Evolutionary conservation across 1,139 yeast species (phyloP), one percentile per base, ranked within the genome.

Genomic region (Blastobotrys buckinghamii): DNA sequence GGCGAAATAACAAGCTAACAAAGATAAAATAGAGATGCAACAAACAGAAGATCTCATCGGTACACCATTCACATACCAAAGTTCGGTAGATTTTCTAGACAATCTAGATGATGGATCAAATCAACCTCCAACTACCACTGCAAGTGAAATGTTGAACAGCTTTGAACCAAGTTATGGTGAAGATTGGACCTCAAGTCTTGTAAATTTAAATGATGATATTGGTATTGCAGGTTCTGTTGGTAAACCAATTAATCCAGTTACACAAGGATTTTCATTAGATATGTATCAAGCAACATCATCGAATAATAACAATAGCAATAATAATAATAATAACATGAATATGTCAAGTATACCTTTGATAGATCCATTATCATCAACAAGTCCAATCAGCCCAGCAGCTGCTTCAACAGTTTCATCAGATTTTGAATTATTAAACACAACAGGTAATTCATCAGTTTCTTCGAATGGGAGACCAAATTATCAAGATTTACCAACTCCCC

Each of bases 401-500:
- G 24, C 33, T 4, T 42, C 44, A 7, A 20, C 45, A 12, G 29
- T 17, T 16, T 42, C 40, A n/a, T n/a, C 26, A 13, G 44, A 32
- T 32, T 16, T n/a, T 20, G 44, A 33, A 16, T 27, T 19, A 8
- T 19, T 42, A 10, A 22, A 39, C 7, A 20, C 24, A 12, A 16
- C 10, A 3, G 19, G 19, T 19, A 39, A 39, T 16, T 7, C 9
- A 15, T 20, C 41, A 20, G 3, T n/a, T 6, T n/a, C 24, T 6
- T 12, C 19, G 5, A 9, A n/a, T 10, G 9, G 9, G 4, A 7
- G 12, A 26, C 26, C 39, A 7, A 10, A 17, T 19, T 26, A 36
- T 19, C 39, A 9, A 30, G 36, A 46, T 22, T 26, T 46, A 38
- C 49, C 49, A 6, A 46, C 49, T 3, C 49, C 49, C 10, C 47